Evolutionary conservation across 2,329 filamentous ascomycete genomes (phyloP), one percentile per base, ranked within the genome.

Genomic region (Pseudogymnoascus verrucosus): DNA sequence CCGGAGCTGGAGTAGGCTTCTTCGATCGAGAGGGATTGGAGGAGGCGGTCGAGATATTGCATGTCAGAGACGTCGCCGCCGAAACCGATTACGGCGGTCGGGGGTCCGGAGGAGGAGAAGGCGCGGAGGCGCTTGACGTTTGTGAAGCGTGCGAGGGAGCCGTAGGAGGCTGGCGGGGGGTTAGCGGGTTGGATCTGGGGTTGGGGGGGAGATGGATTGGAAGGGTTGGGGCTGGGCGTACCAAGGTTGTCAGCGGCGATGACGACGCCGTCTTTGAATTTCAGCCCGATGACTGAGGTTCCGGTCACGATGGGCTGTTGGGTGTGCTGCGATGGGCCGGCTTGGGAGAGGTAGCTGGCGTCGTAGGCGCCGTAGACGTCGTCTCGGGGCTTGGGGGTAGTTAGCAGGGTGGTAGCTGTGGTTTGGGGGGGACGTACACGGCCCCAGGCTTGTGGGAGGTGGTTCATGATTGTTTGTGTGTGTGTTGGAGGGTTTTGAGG

Each of bases 1-100:
- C 77, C 72, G 64, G 79, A 74, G 63, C 77, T 73, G 59, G 83
- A 83, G 82, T 99, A 98, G 74, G 91, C 89, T 82, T 98, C 93
- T 76, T 89, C 84, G 76, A 96, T 91, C 75, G 90, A 87, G 71
- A 98, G 89, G 67, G 90, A 89, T 73, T 84, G 88, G 70, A 99
- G 88, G 73, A 96, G 86, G 71, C 95, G 88, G 84, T 96, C 90
- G 70, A 99, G 87, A 81, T 96, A 96, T 82, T 99, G 95, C 95
- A 99, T 98, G 81, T 99, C 95, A 68, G 91, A 96, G 71, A 99
- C 89, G 80, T 99, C 95, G 76, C 95, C 95, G 76, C 92, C 91
- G 79, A 98, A 96, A 72, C 95, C 95, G 73, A 99, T 83, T 65
- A 98, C 85, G 31, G 91, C 88, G 68, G 88, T 86, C 2, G 57